Conservation (phyloP, 352 stramenopile species). For the Globisporangium apiculatum region DNA sequence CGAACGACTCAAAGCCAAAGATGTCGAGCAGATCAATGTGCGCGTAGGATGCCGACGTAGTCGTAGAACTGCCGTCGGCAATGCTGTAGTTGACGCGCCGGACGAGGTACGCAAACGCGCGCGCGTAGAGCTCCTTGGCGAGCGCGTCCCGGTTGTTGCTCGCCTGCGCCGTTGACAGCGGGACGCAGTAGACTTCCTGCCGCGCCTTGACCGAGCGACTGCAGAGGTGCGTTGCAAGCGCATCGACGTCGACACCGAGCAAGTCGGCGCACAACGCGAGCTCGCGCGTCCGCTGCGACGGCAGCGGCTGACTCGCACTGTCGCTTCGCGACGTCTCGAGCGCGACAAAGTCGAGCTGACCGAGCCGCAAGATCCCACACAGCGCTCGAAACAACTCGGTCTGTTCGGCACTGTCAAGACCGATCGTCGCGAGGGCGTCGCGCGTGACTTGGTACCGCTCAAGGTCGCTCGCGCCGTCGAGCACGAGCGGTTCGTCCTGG, state of each 20-base stretch:
- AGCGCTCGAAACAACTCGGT: slow-evolving; percentile 67
- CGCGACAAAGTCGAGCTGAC: slow-evolving; percentile 77
- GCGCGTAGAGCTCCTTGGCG: slow-evolving; percentile 92
- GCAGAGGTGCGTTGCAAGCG: slow-evolving; percentile 64
- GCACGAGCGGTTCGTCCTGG: slow-evolving; percentile 55
- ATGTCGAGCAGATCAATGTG: slow-evolving; percentile 96
- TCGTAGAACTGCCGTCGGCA: slow-evolving; percentile 31
- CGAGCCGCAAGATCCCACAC: slow-evolving; percentile 68
- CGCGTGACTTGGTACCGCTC: slow-evolving; percentile 78
- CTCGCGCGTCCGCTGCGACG: slow-evolving; percentile 36
- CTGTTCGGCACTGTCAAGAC: slow-evolving; percentile 59
- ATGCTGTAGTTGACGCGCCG: slow-evolving; percentile 80
- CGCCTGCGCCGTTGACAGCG: slow-evolving; percentile 61
- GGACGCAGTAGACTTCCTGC: slow-evolving; percentile 79
- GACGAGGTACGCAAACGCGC: slow-evolving; percentile 95
- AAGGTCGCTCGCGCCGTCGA: slow-evolving; percentile 66
- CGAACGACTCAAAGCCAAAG: slow-evolving; percentile 96
- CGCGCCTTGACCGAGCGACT: slow-evolving; percentile 76
- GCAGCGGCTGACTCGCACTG: slow-evolving; percentile 57
- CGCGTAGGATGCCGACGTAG: slow-evolving; percentile 27
- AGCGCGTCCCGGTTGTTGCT: slow-evolving; percentile 91
- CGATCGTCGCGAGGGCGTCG: slow-evolving; percentile 74
- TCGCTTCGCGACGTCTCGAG: slow-evolving; percentile 62
- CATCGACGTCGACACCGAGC: slow-evolving; percentile 56
- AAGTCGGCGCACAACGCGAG: slow-evolving; percentile 59